Conservation (phyloP, 176 grass and related monocot genomes). For the Chloris gayana region DNA sequence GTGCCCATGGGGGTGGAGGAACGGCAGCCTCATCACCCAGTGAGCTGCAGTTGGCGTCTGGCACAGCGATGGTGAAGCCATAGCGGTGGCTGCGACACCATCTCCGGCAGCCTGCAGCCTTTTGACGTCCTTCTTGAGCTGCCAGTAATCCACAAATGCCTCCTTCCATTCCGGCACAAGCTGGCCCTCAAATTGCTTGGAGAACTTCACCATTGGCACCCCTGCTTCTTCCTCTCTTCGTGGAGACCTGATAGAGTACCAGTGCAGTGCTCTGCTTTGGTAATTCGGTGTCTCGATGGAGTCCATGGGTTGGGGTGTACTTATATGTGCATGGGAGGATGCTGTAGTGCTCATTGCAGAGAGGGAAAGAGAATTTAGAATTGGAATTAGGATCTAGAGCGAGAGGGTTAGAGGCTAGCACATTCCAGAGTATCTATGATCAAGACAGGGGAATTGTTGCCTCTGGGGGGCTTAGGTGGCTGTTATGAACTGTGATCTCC, state of each 20-base stretch:
- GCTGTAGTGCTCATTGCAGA: neutral
- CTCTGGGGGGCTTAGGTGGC: neutral
- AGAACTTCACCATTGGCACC: slow-evolving; percentile 88
- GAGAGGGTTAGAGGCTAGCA: slow-evolving; percentile 53
- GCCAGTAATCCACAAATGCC: slow-evolving; percentile 94
- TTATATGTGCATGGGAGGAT: slow-evolving; percentile 59
- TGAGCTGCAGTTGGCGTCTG: slow-evolving; percentile 29
- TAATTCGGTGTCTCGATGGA: slow-evolving; percentile 33
- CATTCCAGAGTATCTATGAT: slow-evolving; percentile 69
- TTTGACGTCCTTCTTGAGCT: slow-evolving; percentile 92
- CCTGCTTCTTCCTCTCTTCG: neutral
- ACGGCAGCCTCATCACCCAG: slow-evolving; percentile 60
- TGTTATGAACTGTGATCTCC: slow-evolving; percentile 40
- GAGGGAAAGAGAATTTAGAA: slow-evolving; percentile 16
- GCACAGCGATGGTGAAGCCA: neutral
- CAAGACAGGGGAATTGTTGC: slow-evolving; percentile 38
- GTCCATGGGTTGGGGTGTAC: slow-evolving; percentile 32
- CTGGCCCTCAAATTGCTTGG: slow-evolving; percentile 93
- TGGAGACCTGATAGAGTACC: neutral
- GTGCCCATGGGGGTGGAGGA: slow-evolving; percentile 62
- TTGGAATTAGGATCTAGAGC: slow-evolving; percentile 52
- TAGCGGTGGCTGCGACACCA: neutral
- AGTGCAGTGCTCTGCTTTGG: slow-evolving; percentile 27
- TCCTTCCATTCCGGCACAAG: slow-evolving; percentile 99
- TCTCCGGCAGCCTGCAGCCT: slow-evolving; percentile 52